Percentiles rank a stretch among this genome's conserved stretches.
Conservation (phyloP, 2,329 filamentous ascomycete species). For the Botrytis tulipae region DNA sequence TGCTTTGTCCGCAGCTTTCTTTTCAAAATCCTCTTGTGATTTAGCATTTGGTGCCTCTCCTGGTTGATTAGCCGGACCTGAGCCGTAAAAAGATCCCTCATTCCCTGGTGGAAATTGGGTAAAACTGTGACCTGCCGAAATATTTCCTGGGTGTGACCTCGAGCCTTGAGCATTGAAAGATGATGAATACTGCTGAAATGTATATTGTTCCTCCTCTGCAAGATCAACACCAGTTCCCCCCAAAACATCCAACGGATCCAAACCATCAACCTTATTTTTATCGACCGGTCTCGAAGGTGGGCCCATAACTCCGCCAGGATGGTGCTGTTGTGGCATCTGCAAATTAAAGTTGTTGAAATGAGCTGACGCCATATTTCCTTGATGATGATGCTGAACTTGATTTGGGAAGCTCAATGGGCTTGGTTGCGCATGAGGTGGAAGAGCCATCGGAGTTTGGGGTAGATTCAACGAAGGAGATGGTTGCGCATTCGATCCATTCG, state of each 20-base stretch:
- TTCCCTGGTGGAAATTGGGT: slow-evolving; percentile 54
- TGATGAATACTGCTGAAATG: slow-evolving; percentile 64
- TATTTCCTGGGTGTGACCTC: slow-evolving; percentile 43
- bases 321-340: slow-evolving; percentile 40
- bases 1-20: slow-evolving; percentile 62
- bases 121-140: slow-evolving; percentile 48
- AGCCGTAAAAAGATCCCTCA: slow-evolving; percentile 60
- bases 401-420: slow-evolving; percentile 31
- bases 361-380: slow-evolving; percentile 9
- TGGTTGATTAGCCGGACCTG: slow-evolving; percentile 64
- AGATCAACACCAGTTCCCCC: slow-evolving; percentile 84
- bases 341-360: slow-evolving; percentile 29
- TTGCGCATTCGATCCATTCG: slow-evolving; percentile 34
- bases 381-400: slow-evolving; percentile 24
- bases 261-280: slow-evolving; percentile 53
- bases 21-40: slow-evolving; percentile 62
- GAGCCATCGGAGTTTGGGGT: slow-evolving; percentile 36
- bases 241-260: slow-evolving; percentile 81
- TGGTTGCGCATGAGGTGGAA: slow-evolving; percentile 31
- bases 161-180: slow-evolving; percentile 47
- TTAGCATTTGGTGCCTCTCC: slow-evolving; percentile 45
- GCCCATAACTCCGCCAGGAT: slow-evolving; percentile 50
- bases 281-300: slow-evolving; percentile 62
- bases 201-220: slow-evolving; percentile 78
- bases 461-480: slow-evolving; percentile 27